phyloP scores from a whole-genome alignment of 2,329 filamentous ascomycete species.

The Phyllosticta citriasiana region DNA sequence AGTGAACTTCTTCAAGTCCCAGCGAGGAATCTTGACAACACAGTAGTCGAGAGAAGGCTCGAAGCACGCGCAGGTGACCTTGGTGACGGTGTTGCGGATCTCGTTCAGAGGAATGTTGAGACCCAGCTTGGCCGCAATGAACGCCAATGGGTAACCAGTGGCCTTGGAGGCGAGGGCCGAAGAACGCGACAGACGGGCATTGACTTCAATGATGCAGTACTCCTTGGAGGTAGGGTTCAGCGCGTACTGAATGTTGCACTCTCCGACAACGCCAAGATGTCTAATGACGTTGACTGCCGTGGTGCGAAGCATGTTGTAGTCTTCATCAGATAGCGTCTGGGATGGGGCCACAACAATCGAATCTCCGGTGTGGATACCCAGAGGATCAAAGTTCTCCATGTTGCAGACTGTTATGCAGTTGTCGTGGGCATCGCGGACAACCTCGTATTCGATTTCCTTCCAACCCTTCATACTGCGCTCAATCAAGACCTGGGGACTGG shows the following conservation, averaged over 20 bases:
- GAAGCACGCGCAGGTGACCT: constrained; percentile 93
- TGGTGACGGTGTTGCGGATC: constrained; percentile 91
- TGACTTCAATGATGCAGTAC: constrained; percentile 99
- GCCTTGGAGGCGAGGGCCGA: constrained; percentile 95
- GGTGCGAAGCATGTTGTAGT: constrained; percentile 98
- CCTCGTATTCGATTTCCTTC: constrained; percentile 99
- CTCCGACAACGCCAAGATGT: constrained; percentile 91
- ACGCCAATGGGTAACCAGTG: constrained; percentile 90
- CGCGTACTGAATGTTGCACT: constrained; percentile 98
- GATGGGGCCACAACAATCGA: constrained; percentile 97
- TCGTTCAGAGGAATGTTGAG: constrained; percentile 92
- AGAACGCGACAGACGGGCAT: constrained; percentile 88
- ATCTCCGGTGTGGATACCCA: constrained; percentile 96
- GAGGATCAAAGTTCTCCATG: constrained; percentile 99
- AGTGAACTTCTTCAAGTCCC: constrained; percentile 98
- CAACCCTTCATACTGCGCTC: constrained; percentile 99
- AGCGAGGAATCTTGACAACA: constrained; percentile 96
- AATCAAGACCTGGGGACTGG: constrained; percentile 90
- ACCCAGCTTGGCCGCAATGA: constrained; percentile 93
- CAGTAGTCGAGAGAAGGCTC: constrained; percentile 97
- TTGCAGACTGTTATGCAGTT: constrained; percentile 99
- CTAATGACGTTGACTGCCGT: constrained; percentile 96
- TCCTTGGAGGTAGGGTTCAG: constrained; percentile 90
- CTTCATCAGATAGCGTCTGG: constrained; percentile 91
- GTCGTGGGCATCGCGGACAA: constrained; percentile 87